phyloP scores from a whole-genome alignment of 352 stramenopile genomes.

The Pythium dissotocum region DNA sequence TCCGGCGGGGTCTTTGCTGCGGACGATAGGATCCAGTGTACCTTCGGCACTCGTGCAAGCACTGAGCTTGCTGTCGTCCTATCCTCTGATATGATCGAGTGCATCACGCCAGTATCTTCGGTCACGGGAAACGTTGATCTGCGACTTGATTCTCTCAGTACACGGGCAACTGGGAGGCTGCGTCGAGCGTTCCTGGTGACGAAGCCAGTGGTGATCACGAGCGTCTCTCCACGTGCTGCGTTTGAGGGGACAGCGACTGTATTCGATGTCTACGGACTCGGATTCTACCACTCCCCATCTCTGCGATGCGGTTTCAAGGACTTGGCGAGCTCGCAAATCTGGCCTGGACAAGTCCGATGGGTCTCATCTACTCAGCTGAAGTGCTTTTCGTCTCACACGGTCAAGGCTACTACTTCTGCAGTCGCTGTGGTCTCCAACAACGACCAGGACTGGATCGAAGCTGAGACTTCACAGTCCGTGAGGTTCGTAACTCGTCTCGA shows the following conservation, averaged over 20 bases:
- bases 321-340: neutral
- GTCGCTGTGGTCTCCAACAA: slow-evolving; percentile 56
- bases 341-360: slow-evolving; percentile 31
- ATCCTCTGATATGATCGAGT: slow-evolving; percentile 46
- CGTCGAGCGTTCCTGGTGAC: slow-evolving; percentile 47
- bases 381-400: slow-evolving; percentile 36
- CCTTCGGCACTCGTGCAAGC: slow-evolving; percentile 38
- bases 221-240: slow-evolving; percentile 39
- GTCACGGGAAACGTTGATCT: slow-evolving; percentile 27
- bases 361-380: slow-evolving; percentile 51
- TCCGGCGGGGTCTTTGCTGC: slow-evolving; percentile 47
- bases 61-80: slow-evolving; percentile 32
- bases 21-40: slow-evolving; percentile 47
- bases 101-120: slow-evolving; percentile 33
- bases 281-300: slow-evolving; percentile 47
- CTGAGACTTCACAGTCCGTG: slow-evolving; percentile 3
- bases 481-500: slow-evolving; percentile 39
- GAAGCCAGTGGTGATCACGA: slow-evolving; percentile 36
- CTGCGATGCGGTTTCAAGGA: slow-evolving; percentile 50
- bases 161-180: slow-evolving; percentile 30
- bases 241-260: slow-evolving; percentile 46
- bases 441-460: slow-evolving; percentile 32
- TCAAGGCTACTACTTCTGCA: slow-evolving; percentile 28
- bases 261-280: slow-evolving; percentile 62
- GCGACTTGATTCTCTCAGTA: slow-evolving; percentile 9